phyloP scores from a whole-genome alignment of 2,329 filamentous ascomycete species.

The Aureobasidium sp. region DNA sequence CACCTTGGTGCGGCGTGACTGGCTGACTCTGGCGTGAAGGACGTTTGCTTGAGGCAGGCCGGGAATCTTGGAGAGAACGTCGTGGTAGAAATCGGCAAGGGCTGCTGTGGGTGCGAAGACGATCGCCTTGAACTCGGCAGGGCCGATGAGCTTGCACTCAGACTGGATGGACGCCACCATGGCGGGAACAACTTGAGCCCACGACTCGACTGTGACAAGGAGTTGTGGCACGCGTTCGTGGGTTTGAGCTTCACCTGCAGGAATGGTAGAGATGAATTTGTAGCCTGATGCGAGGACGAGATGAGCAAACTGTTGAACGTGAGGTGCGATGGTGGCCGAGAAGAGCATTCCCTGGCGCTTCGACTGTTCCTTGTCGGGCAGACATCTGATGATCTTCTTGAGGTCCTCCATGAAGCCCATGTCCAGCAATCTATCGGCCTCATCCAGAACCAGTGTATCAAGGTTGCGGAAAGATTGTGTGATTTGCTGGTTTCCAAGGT shows the following conservation, averaged over 20 bases:
- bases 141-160: constrained; percentile 10
- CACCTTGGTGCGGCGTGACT: constrained; percentile 36
- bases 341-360: constrained; percentile 47
- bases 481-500: constrained; percentile 60
- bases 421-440: constrained; percentile 79
- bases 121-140: constrained; percentile 37
- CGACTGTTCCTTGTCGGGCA: constrained; percentile 42
- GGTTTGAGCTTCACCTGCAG: constrained; percentile 39
- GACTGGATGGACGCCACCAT: constrained; percentile 7
- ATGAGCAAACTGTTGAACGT: constrained; percentile 39
- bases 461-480: constrained; percentile 40
- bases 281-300: constrained; percentile 38
- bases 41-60: background rate
- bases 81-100: constrained; percentile 32
- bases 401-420: constrained; percentile 49
- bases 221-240: constrained; percentile 44
- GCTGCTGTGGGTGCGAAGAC: constrained; percentile 44
- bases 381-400: constrained; percentile 43
- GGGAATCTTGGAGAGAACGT: constrained; percentile 28
- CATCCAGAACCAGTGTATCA: constrained; percentile 46
- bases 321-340: constrained; percentile 39
- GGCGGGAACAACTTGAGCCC: constrained; percentile 4
- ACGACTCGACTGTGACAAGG: constrained; percentile 31
- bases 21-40: constrained; percentile 37
- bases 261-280: constrained; percentile 38